Evolutionary conservation across 1,284 basidiomycete species (phyloP).

Genomic region (Ustilago shanxiensis): DNA sequence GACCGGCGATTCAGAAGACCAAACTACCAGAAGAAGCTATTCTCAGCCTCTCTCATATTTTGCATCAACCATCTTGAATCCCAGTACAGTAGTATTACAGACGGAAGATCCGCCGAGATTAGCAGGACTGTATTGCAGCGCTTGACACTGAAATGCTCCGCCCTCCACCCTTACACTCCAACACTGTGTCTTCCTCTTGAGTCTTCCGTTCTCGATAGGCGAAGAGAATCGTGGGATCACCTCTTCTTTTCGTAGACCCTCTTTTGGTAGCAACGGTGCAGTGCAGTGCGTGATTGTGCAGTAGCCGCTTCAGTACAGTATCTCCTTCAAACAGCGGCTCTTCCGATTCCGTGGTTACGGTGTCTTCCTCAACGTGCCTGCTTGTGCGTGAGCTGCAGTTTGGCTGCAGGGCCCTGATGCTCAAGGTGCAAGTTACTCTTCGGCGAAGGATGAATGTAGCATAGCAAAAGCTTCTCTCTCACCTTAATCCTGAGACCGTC

Average conservation of each 20-base stretch:
- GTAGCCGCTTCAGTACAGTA: too few relatives aligned
- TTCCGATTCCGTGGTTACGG: background rate
- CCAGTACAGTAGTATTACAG: too few relatives aligned
- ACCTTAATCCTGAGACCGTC: constrained; percentile 1
- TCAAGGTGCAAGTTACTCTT: too few relatives aligned
- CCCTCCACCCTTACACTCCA: constrained; percentile 1
- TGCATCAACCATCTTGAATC: background rate
- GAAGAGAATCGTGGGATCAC: constrained; percentile 4
- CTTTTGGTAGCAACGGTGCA: background rate
- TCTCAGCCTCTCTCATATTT: background rate
- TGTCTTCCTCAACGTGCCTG: background rate
- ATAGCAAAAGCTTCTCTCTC: constrained; percentile 1
- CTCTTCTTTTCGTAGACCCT: background rate
- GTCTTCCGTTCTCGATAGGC: constrained; percentile 4
- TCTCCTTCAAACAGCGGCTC: background rate
- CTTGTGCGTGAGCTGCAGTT: background rate
- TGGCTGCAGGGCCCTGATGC: background rate
- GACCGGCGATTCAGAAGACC: constrained; percentile 17
- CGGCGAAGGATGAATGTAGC: background rate
- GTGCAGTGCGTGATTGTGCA: constrained; percentile 8
- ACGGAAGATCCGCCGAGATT: too few relatives aligned
- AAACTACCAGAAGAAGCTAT: background rate
- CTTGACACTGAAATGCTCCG: background rate
- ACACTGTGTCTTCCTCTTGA: background rate
- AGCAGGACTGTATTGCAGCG: background rate